Conservation (phyloP, 352 stramenopile genomes). For the Globisporangium spiculum region DNA sequence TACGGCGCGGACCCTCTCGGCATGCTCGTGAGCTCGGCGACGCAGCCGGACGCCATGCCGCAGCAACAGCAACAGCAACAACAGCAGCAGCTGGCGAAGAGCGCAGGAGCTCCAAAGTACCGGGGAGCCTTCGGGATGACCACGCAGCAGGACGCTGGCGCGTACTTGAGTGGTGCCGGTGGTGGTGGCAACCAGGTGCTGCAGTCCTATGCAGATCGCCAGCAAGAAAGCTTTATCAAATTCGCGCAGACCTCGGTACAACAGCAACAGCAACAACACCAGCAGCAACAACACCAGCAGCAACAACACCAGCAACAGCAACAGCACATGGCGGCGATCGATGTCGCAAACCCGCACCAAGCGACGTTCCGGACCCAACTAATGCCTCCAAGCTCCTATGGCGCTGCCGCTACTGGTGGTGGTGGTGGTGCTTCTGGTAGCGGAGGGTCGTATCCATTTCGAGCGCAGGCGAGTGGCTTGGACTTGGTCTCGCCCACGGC, state of each 20-base stretch:
- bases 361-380: constrained; percentile 9
- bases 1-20: constrained; percentile 40
- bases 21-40: constrained; percentile 57
- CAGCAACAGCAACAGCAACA: constrained; percentile 15
- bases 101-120: constrained; percentile 12
- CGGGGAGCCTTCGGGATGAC: constrained; percentile 6
- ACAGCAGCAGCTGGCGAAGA: constrained; percentile 23
- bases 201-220: constrained; percentile 14
- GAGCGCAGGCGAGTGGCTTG: constrained; percentile 6
- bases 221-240: constrained; percentile 26
- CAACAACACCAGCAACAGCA: constrained; percentile 15
- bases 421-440: background rate
- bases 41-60: constrained; percentile 32
- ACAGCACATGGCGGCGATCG: constrained; percentile 15
- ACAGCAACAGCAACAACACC: constrained; percentile 30
- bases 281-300: constrained; percentile 17
- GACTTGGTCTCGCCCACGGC: constrained; percentile 17
- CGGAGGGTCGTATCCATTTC: constrained; percentile 5
- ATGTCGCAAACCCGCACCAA: constrained; percentile 14
- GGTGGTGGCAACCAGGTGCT: constrained; percentile 2
- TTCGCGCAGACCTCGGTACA: constrained; percentile 25
- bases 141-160: constrained; percentile 12
- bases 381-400: constrained; percentile 5
- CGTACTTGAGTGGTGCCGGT: background rate
- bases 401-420: background rate